These are phyloP conservation scores for Lichtheimia ramosa DNA, from an alignment of 371 early-diverging fungal genomes.

Conservation along the genomic window DNA sequence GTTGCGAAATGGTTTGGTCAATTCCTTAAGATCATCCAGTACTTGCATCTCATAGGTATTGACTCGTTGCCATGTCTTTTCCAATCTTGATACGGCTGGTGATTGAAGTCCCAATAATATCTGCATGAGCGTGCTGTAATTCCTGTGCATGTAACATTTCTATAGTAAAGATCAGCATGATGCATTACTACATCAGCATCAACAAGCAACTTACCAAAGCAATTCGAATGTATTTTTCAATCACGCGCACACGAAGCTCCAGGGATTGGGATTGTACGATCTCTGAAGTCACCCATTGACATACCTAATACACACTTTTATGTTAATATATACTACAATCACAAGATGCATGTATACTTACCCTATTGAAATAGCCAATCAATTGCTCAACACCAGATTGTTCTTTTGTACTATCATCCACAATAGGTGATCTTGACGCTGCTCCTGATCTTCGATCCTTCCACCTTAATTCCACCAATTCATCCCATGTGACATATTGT, in stretches of 20 bases:
- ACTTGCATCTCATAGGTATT: slow-evolving; percentile 45
- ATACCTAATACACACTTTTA: slow-evolving; percentile 20
- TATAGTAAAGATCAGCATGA: slow-evolving; percentile 3
- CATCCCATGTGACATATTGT: slow-evolving; percentile 57
- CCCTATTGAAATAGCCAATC: slow-evolving; percentile 44
- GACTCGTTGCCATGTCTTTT: slow-evolving; percentile 56
- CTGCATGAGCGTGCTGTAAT: slow-evolving; percentile 61
- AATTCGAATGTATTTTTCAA: slow-evolving; percentile 52
- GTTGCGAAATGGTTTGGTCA: slow-evolving; percentile 58
- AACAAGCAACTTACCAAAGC: slow-evolving; percentile 32
- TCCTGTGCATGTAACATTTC: slow-evolving; percentile 62
- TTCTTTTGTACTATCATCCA: slow-evolving; percentile 1
- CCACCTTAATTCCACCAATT: slow-evolving; percentile 55
- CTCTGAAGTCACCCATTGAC: slow-evolving; percentile 54
- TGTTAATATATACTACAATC: too few species aligned
- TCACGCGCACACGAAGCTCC: slow-evolving; percentile 36
- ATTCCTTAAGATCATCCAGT: slow-evolving; percentile 51
- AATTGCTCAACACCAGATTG: slow-evolving; percentile 31
- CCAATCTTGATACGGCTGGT: slow-evolving; percentile 49
- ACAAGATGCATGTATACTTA: slow-evolving; percentile 2
- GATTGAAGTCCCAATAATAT: slow-evolving; percentile 57
- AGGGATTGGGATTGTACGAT: slow-evolving; percentile 32
- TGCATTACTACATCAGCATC: too few species aligned
- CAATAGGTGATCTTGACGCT: not conserved
- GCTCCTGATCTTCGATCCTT: slow-evolving; percentile 17